A percentile compares a stretch with the other conserved stretches of the same genome.
Conservation (phyloP, 1,139 yeast species). For the Zygoascus hellenicus region DNA sequence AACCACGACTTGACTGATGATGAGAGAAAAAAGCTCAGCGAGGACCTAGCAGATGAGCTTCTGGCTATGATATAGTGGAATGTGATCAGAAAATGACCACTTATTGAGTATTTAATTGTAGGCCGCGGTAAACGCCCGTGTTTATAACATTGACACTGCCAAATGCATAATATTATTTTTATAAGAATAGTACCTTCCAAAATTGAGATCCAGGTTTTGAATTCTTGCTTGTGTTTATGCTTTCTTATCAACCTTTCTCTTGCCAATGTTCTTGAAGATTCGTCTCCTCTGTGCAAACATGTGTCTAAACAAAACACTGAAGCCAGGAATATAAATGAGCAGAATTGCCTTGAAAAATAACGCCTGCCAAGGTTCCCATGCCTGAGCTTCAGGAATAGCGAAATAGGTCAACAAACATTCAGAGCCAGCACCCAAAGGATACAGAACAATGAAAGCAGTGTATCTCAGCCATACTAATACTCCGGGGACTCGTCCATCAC, state of each 20-base stretch:
- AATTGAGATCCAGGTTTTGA: neutral
- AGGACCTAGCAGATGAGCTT: slow-evolving; percentile 27
- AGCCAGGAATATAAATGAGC: slow-evolving; percentile 75
- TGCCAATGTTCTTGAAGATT: slow-evolving; percentile 30
- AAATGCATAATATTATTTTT: neutral
- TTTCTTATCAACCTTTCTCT: slow-evolving; percentile 22
- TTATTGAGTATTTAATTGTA: no score
- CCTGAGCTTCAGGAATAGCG: slow-evolving; percentile 59
- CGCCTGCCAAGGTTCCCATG: slow-evolving; percentile 49
- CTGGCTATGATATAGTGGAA: slow-evolving; percentile 17
- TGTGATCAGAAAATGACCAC: no score
- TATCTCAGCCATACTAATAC: slow-evolving; percentile 71
- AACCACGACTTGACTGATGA: slow-evolving; percentile 20
- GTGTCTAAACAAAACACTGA: slow-evolving; percentile 76
- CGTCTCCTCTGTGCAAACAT: slow-evolving; percentile 74
- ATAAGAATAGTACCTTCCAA: neutral
- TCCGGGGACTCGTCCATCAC: slow-evolving; percentile 50
- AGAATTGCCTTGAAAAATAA: slow-evolving; percentile 52
- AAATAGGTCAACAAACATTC: slow-evolving; percentile 68
- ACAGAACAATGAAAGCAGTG: slow-evolving; percentile 72
- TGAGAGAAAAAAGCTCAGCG: slow-evolving; percentile 25
- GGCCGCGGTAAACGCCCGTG: neutral
- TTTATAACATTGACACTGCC: neutral
- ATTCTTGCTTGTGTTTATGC: slow-evolving; percentile 11
- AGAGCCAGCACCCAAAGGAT: slow-evolving; percentile 87